Conservation (phyloP, 805 yeast genomes). For the Osmozyma mogii region DNA sequence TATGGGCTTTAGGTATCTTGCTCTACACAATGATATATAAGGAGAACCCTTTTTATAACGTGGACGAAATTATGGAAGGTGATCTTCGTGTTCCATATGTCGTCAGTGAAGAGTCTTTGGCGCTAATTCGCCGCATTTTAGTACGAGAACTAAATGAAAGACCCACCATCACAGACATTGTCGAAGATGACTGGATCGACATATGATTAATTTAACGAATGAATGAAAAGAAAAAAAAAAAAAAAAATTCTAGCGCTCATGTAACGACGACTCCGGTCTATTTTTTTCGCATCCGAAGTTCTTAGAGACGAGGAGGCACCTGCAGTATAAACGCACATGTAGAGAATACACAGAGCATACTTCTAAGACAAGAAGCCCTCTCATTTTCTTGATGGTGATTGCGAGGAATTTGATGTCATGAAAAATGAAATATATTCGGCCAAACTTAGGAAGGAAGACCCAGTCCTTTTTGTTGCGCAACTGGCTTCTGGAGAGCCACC, state of each 20-base stretch:
- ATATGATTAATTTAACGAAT: constrained; percentile 2
- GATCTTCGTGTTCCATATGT: constrained; percentile 64
- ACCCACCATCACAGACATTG: constrained; percentile 67
- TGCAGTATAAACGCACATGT: neutral
- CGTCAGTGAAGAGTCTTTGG: constrained; percentile 54
- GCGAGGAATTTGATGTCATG: too few species aligned
- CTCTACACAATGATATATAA: constrained; percentile 84
- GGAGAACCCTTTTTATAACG: constrained; percentile 92
- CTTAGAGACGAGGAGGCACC: neutral
- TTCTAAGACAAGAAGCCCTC: constrained; percentile 2
- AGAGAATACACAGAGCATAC: constrained; percentile 1
- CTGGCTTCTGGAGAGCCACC: too few species aligned
- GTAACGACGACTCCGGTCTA: neutral
- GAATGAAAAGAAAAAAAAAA: neutral
- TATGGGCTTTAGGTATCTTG: constrained; percentile 93
- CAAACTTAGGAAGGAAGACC: too few species aligned
- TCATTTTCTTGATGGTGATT: constrained; percentile 3
- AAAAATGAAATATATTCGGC: too few species aligned
- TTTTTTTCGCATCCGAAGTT: neutral
- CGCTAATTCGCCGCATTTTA: constrained; percentile 56
- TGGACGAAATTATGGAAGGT: constrained; percentile 92
- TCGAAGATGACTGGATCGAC: constrained; percentile 60
- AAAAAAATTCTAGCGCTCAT: neutral
- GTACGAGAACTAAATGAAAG: constrained; percentile 59
- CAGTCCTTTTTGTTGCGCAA: too few species aligned